Evolutionary conservation across 78 protist genomes (phyloP).

Genomic region (Chrysochromulina parva): DNA sequence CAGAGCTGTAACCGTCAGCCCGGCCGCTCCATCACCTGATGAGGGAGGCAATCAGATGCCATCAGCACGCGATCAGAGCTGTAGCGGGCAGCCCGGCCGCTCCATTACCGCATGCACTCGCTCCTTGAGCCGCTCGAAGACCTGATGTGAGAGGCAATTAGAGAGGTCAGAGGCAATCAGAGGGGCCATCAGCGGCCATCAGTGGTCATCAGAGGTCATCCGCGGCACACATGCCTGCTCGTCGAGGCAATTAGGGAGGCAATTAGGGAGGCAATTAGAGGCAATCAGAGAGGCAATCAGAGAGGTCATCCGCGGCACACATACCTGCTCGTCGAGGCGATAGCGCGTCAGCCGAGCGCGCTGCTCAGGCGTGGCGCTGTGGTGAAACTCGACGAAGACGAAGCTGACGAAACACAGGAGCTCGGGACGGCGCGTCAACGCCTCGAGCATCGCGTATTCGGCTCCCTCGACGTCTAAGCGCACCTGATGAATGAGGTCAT

Average conservation of each 20-base stretch:
- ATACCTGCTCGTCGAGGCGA: background rate
- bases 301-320: background rate
- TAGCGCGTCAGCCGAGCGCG: background rate
- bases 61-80: background rate
- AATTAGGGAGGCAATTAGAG: background rate
- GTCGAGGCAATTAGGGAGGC: background rate
- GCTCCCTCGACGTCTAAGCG: background rate
- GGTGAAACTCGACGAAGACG: conserved; percentile 4
- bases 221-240: background rate
- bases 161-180: background rate
- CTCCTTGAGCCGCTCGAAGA: background rate
- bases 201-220: too few relatives aligned
- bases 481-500: too few relatives aligned
- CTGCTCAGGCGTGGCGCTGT: background rate
- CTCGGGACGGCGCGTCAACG: background rate
- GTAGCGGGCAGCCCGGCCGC: background rate
- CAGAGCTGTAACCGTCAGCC: too few relatives aligned
- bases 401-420: background rate
- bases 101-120: background rate
- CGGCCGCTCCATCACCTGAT: background rate
- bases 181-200: too few relatives aligned
- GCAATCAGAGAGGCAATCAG: too few relatives aligned
- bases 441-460: background rate
- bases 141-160: background rate
- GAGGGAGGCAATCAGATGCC: background rate